A percentile compares a stretch with the other conserved stretches of the same genome.
These are phyloP conservation scores for Oxytropis ochrocephala DNA, from an alignment of 306 rosid species.

Conservation along the genomic window DNA sequence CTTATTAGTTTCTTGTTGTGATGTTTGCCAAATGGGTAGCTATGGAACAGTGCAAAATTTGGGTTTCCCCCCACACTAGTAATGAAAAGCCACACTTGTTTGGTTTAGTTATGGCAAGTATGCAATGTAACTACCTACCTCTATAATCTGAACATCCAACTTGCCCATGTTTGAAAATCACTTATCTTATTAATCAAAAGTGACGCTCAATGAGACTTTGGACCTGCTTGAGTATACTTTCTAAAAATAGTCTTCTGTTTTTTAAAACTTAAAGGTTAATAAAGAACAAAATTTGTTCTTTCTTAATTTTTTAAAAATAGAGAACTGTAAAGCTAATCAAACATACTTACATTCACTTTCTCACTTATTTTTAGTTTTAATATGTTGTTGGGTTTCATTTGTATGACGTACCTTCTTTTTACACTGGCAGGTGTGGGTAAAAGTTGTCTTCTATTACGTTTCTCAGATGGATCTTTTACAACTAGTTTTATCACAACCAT, in stretches of 20 bases:
- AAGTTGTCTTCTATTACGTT: constrained; percentile 96
- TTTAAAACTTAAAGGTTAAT: no score
- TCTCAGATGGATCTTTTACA: constrained; percentile 94
- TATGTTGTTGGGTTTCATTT: background rate
- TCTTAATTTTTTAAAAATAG: no score
- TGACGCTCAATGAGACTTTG: background rate
- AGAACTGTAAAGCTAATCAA: no score
- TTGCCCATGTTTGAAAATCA: background rate
- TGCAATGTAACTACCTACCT: background rate
- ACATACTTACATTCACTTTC: no score
- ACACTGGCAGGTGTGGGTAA: constrained; percentile 88
- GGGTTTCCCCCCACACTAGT: background rate
- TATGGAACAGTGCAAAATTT: background rate
- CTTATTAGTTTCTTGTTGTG: background rate
- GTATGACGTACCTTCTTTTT: background rate
- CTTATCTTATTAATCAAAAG: background rate
- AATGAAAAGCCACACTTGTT: background rate
- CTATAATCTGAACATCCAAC: background rate
- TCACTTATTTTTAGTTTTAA: background rate
- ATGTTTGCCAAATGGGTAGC: background rate
- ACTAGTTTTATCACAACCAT: constrained; percentile 95
- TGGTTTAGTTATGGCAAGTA: background rate
- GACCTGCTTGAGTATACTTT: no score
- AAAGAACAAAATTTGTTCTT: no score
- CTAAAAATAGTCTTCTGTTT: no score